Evolutionary conservation across 805 yeast species (phyloP).

Genomic region (Ogataea corticis): DNA sequence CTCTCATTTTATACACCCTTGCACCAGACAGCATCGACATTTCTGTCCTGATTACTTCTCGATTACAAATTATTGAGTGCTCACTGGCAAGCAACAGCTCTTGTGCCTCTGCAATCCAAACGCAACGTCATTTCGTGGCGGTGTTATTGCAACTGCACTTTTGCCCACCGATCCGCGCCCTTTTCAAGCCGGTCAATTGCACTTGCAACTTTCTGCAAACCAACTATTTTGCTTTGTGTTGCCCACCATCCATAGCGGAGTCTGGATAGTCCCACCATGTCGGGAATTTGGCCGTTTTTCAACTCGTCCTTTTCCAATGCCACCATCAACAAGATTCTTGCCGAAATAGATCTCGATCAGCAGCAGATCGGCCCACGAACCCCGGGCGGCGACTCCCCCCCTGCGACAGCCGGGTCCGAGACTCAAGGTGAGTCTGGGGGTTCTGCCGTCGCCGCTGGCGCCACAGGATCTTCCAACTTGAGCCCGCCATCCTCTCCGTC

Average conservation of each 20-base stretch:
- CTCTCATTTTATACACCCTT: constrained; percentile 1
- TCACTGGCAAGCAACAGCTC: not conserved
- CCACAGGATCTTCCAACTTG: constrained; percentile 1
- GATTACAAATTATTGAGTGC: constrained; percentile 2
- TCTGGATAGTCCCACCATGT: constrained; percentile 22
- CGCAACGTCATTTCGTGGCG: no score
- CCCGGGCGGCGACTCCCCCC: constrained; percentile 3
- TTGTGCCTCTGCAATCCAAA: not conserved
- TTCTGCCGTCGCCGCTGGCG: not conserved
- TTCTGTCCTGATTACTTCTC: constrained; percentile 1
- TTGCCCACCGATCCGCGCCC: not conserved
- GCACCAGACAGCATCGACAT: not conserved
- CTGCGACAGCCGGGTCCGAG: no score
- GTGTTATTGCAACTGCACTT: no score
- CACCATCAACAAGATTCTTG: constrained; percentile 36
- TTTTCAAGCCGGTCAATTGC: not conserved
- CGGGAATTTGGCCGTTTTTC: constrained; percentile 42
- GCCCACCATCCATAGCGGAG: not conserved
- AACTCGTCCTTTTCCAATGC: constrained; percentile 39
- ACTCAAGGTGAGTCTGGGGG: no score
- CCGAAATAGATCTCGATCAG: constrained; percentile 39
- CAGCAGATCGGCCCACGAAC: constrained; percentile 19
- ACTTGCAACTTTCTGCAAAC: not conserved
- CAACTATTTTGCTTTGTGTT: not conserved
- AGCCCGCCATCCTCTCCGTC: constrained; percentile 12